Percentiles rank a stretch among this genome's conserved stretches.
Evolutionary conservation across 441 rosid species (phyloP).

Genomic region (Populus tomentosa): DNA sequence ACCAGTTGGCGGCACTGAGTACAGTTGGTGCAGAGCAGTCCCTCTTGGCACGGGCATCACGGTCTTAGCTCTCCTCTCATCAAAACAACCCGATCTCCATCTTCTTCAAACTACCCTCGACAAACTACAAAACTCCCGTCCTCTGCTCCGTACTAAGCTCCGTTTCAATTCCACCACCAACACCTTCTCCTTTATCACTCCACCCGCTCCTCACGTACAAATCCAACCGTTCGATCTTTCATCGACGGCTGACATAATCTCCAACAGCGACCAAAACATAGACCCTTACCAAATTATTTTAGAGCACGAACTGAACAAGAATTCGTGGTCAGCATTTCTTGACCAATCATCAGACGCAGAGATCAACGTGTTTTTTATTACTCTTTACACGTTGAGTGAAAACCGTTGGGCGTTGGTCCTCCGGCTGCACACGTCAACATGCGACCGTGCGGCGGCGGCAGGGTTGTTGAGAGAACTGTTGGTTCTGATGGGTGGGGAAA

Average conservation of each 20-base stretch:
- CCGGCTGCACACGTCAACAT: conserved; percentile 62
- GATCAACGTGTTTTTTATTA: conserved; percentile 39
- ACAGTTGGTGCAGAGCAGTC: conserved; percentile 87
- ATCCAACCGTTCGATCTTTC: conserved; percentile 47
- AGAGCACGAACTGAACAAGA: conserved; percentile 67
- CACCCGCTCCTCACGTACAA: conserved; percentile 34
- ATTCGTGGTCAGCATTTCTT: conserved; percentile 44
- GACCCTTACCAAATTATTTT: conserved; percentile 41
- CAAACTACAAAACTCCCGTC: conserved; percentile 51
- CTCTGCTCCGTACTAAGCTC: conserved; percentile 72
- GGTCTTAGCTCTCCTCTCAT: conserved; percentile 64
- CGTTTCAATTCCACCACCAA: conserved; percentile 36
- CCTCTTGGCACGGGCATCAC: conserved; percentile 78
- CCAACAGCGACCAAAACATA: background rate
- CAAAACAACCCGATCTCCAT: conserved; percentile 35
- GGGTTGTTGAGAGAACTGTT: conserved; percentile 45
- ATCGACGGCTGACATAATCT: conserved; percentile 44
- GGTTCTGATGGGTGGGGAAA: conserved; percentile 21
- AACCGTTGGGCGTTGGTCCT: conserved; percentile 40
- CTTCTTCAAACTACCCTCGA: conserved; percentile 47
- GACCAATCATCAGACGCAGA: conserved; percentile 22
- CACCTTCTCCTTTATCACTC: conserved; percentile 58
- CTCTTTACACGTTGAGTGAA: conserved; percentile 45
- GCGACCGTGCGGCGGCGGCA: conserved; percentile 76
- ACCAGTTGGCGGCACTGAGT: conserved; percentile 64